These are phyloP conservation scores for Periconia digitata DNA, from an alignment of 2,329 filamentous ascomycete genomes.

Conservation along the genomic window DNA sequence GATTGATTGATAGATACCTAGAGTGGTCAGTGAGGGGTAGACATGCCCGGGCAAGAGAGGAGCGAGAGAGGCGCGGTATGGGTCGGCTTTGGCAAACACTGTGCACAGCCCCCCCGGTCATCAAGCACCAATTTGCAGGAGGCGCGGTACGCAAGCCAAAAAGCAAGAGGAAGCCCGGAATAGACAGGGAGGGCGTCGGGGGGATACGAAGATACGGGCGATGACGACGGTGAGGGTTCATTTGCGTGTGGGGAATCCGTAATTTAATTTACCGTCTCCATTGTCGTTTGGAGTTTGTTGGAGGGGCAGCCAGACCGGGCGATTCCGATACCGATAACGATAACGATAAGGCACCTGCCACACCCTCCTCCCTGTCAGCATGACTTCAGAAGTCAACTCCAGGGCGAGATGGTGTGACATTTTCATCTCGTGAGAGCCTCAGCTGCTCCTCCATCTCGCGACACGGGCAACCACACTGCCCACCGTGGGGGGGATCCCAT, in stretches of 20 bases:
- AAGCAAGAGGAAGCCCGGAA: background rate
- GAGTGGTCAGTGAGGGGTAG: background rate
- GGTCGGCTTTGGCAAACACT: background rate
- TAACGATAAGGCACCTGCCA: conserved; percentile 29
- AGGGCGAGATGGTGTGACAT: conserved; percentile 29
- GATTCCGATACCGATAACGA: conserved; percentile 11
- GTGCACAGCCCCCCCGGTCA: background rate
- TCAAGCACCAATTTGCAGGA: too few species aligned
- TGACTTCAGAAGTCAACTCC: conserved; percentile 13
- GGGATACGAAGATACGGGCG: background rate
- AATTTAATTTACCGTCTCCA: conserved; percentile 3
- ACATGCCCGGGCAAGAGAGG: background rate
- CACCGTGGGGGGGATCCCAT: conserved; percentile 11
- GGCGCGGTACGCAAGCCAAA: background rate
- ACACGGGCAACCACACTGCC: conserved; percentile 8
- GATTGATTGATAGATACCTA: background rate
- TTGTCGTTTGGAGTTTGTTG: conserved; percentile 17
- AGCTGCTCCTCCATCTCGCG: conserved; percentile 19
- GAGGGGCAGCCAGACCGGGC: background rate
- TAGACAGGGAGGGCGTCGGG: background rate
- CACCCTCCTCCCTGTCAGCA: conserved; percentile 11
- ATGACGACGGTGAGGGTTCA: conserved; percentile 3
- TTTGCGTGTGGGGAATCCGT: conserved; percentile 4
- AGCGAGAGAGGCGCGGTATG: background rate
- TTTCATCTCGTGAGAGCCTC: conserved; percentile 29